Base-by-base conservation (phyloP, 345 rosid genomes). In the Populus alba region DNA sequence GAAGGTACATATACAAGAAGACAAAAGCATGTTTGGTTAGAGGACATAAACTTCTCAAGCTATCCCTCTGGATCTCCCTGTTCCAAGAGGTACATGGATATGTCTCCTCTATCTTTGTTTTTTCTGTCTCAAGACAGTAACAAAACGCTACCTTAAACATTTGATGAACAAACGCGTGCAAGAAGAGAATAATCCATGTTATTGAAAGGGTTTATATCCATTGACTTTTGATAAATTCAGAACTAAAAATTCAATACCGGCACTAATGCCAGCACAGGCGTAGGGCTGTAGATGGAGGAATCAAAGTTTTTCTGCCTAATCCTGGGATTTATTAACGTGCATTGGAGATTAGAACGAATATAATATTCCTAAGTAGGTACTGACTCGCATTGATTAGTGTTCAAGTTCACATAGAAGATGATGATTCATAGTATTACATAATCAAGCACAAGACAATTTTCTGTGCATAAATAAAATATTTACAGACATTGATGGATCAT, bases 221-320 rank as follows among this genome's bases (percentile, higher is more conserved):
- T 68, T 68, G 78, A 77, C 78, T 77, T 72, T 31, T 22, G 38
- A 72, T 68, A 68, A 67, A 20, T 18, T 73, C 68, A 66, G 8
- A 37, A 23, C 20, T 9, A 29, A 41, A 41, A 72, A n/a, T 3
- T 35, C 51, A 77, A 38, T 13, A 49, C 45, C 68, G 18, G 66
- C 37, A 76, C 38, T 59, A 2, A 9, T 41, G 45, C 45, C 66
- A 75, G 47, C 66, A 33, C 74, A 66, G 61, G 72, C 75, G 49
- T 23, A 2, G 43, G 69, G 71, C 27, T 68, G 67, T 16, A 47
- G 27, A n/a, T 2, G 41, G 41, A 72, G 29, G 75, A 55, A 15
- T 51, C 33, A 13, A 37, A 5, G 25, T 27, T 45, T 70, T 62
- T 29, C 51, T 65, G 57, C 57, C 57, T 77, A 74, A 77, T 33